Base-by-base conservation (phyloP, 2,329 filamentous ascomycete species). In the Biscogniauxia mediterranea region DNA sequence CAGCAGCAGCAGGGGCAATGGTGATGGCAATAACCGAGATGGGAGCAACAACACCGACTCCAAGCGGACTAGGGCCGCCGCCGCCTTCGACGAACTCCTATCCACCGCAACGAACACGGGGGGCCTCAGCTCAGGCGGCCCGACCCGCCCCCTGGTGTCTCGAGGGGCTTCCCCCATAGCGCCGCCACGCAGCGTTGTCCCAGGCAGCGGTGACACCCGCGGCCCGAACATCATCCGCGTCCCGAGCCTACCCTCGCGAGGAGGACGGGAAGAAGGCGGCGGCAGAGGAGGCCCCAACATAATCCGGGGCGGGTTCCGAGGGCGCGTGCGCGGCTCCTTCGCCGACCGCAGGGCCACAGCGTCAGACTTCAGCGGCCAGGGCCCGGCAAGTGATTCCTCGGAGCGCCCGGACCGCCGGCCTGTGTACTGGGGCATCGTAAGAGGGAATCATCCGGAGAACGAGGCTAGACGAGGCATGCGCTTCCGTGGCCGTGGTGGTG, bases 31-130 rank as follows among this genome's bases (percentile, higher is more conserved):
- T 38, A 28, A 58, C 49, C 46, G 28, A 23, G 23, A 5, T 23
- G 23, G 23, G 2, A 5, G 28, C 52, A 42, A 21, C 62, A n/a
- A 57, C 52, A 59, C 61, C 50, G 15, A 3, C n/a, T 20, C 51
- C n/a, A 55, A 58, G 15, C 66, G 70, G 19, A 63, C 71, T 55
- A 68, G 69, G 13, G 64, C 68, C 15, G 65, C 63, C 5, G 68
- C 65, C 2, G 71, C 70, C 1, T 63, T 67, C 52, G 58, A 66
- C 51, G 70, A 74, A 57, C 62, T 74, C 11, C 54, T 72, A 7
- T 59, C 64, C 7, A 61, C 66, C 38, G 59, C 28, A 13, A 13
- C 11, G 54, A 57, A 64, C 25, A 46, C 17, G 38, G 7, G 11
- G 2, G 7, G 7, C 38, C 6, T 46, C 13, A 38, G 6, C 38